Evolutionary conservation across 306 rosid species (phyloP), one percentile per base, ranked within the genome.

Genomic region (Mimosa bimucronata): DNA sequence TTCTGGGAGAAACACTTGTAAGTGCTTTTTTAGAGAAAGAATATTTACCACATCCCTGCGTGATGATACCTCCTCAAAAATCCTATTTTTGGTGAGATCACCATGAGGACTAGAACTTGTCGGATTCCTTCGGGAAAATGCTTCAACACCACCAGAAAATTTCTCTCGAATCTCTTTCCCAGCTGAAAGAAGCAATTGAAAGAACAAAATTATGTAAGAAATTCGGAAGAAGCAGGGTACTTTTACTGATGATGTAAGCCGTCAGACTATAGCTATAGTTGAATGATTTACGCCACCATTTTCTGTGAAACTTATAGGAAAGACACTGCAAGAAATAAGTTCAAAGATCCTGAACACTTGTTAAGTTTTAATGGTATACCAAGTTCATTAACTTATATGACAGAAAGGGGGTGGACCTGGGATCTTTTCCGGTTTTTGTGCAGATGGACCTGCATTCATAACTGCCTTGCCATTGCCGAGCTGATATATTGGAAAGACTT

Each of bases 121-220:
- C 25, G 78, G 87, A 78, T 90, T 92, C 85, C 90, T 91, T 74
- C 97, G 84, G 37, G 93, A 79, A 85, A 89, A 88, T 64, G 86
- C 90, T 88, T 96, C 99, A 81, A 89, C 94, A 30, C 94, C 94
- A 81, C 98, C 99, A 7, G 98, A 86, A 72, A 88, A 89, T 85
- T 92, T 88, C 75, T 93, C 99, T 80, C 97, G 91, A 76, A 89
- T 85, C 81, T 93, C 98, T 83, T 88, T 96, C 68, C 97, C 98
- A 78, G 80, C 99, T 96, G 84, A 78, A 90, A 83, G 62, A 83
- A 72, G 67, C 69, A 82, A 81, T 75, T 62, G 81, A 79, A 80
- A 57, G 48, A 80, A 73, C 79, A 81, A 71, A 52, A 82, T 80
- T 55, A 79, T 73, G 77, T 16, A 76, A 74, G 62, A 41, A 67